Evolutionary conservation across 2,329 filamentous ascomycete species (phyloP).

Genomic region (Pseudocercospora musae): DNA sequence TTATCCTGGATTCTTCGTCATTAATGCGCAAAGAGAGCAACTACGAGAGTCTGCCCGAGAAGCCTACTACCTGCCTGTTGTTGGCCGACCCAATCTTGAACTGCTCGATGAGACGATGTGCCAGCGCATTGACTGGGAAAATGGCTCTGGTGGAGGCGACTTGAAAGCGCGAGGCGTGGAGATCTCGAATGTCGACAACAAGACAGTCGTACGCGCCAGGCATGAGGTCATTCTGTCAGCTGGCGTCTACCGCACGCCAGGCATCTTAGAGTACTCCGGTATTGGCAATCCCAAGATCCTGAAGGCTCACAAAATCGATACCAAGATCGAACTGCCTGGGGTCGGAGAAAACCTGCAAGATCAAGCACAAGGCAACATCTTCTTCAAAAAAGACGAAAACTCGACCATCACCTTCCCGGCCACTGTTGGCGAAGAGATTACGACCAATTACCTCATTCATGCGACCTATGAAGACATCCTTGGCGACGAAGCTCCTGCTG

Average conservation of each 20-base stretch:
- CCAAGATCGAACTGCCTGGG: slow-evolving; percentile 30
- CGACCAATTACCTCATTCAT: slow-evolving; percentile 13
- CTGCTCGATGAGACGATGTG: slow-evolving; percentile 39
- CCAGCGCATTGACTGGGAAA: slow-evolving; percentile 38
- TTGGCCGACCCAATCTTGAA: slow-evolving; percentile 41
- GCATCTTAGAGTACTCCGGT: slow-evolving; percentile 60
- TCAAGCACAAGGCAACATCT: slow-evolving; percentile 20
- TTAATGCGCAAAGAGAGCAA: slow-evolving; percentile 37
- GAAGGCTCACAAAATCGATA: slow-evolving; percentile 36
- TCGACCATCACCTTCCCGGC: slow-evolving; percentile 10
- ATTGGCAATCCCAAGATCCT: slow-evolving; percentile 51
- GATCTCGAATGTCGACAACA: slow-evolving; percentile 39
- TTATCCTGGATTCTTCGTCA: slow-evolving; percentile 40
- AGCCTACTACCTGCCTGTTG: slow-evolving; percentile 47
- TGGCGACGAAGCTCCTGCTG: slow-evolving; percentile 5
- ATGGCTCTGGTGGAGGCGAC: slow-evolving; percentile 55
- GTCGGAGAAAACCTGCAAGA: slow-evolving; percentile 34
- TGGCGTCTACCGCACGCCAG: slow-evolving; percentile 51
- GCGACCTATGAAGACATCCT: slow-evolving; percentile 16
- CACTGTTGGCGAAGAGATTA: slow-evolving; percentile 9
- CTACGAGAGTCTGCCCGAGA: slow-evolving; percentile 47
- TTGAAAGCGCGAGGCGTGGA: slow-evolving; percentile 48
- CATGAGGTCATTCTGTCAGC: slow-evolving; percentile 38
- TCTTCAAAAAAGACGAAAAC: slow-evolving; percentile 3
- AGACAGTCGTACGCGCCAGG: slow-evolving; percentile 34